A percentile compares a stretch with the other conserved stretches of the same genome.
Evolutionary conservation across 768 basidiomycete genomes (phyloP).

Genomic region (Leucocoprinus birnbaumii): DNA sequence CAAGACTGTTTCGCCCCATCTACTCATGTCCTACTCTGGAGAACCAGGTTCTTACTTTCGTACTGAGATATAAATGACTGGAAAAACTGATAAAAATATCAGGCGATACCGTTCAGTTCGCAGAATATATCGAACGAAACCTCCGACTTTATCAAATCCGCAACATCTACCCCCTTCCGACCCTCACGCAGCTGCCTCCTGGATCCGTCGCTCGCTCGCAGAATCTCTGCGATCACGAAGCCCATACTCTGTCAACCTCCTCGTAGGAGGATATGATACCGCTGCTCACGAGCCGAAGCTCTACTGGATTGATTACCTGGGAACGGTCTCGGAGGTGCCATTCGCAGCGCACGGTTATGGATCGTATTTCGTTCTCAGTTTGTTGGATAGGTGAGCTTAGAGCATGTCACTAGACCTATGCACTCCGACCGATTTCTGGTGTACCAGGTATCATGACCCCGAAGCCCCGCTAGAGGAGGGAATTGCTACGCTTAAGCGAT

Average conservation of each 20-base stretch:
- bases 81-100: slow-evolving; percentile 5
- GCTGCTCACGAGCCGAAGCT: slow-evolving; percentile 69
- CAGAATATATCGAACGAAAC: slow-evolving; percentile 95
- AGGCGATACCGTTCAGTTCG: slow-evolving; percentile 97
- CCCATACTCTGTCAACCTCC: slow-evolving; percentile 89
- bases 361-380: slow-evolving; percentile 86
- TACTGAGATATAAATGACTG: too few relatives aligned
- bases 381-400: slow-evolving; percentile 77
- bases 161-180: slow-evolving; percentile 85
- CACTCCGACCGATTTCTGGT: neutral
- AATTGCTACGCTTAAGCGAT: slow-evolving; percentile 76
- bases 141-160: slow-evolving; percentile 95
- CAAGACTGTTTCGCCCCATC: slow-evolving; percentile 84
- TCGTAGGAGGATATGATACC: slow-evolving; percentile 90
- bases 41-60: slow-evolving; percentile 68
- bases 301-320: slow-evolving; percentile 97
- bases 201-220: slow-evolving; percentile 91
- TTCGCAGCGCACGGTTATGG: slow-evolving; percentile 97
- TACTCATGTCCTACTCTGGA: slow-evolving; percentile 94
- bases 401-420: neutral
- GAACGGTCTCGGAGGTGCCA: slow-evolving; percentile 83
- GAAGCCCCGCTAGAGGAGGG: slow-evolving; percentile 85
- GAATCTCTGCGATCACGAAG: slow-evolving; percentile 83
- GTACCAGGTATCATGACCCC: slow-evolving; percentile 82
- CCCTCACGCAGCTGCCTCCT: slow-evolving; percentile 88